Base-by-base conservation (phyloP, 805 yeast species). In the Phaffomyces antillensis region DNA sequence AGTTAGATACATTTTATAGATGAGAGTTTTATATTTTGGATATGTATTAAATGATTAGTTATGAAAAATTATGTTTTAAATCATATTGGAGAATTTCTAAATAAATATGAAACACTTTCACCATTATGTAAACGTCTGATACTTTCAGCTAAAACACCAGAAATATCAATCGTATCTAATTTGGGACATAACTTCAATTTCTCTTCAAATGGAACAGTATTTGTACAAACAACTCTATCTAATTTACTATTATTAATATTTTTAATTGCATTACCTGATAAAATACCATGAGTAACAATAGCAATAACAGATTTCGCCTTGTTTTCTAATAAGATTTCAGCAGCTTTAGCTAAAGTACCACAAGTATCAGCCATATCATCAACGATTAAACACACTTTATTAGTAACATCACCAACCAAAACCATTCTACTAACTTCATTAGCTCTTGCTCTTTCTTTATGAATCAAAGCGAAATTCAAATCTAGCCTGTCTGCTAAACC, bases 361-460 rank as follows among this genome's bases (percentile, higher is more conserved):
- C 95, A 86, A 18, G 95, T 86, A 62, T 86, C 95, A 39, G 93
- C 93, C 89, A 86, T 86, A 63, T 86, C 95, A 66, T 86, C 95
- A 38, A 86, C 86, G 54, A 86, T 77, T 44, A 86, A 70, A 68
- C 93, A 86, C 41, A 79, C 72, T 63, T 85, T 85, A 48, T 77
- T 82, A 3, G 81, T 67, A 33, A 86, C 95, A 66, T 86, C 93
- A 59, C 95, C 95, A 41, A 86, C 95, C 42, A 86, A 70, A 20
- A 84, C 90, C 95, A 86, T 86, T 60, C 84, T 73, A 36, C 86
- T 79, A 34, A 86, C 90, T 61, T 85, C 93, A 60, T 86, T 86
- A 26, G 93, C 93, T 51, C 82, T 73, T 23, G 84, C 86, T 62
- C 95, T 73, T 65, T 86, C 95, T 63, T 86, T 86, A 64, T 86